Conservation (phyloP, 495 filamentous ascomycete genomes). For the Bacidia rubella region DNA sequence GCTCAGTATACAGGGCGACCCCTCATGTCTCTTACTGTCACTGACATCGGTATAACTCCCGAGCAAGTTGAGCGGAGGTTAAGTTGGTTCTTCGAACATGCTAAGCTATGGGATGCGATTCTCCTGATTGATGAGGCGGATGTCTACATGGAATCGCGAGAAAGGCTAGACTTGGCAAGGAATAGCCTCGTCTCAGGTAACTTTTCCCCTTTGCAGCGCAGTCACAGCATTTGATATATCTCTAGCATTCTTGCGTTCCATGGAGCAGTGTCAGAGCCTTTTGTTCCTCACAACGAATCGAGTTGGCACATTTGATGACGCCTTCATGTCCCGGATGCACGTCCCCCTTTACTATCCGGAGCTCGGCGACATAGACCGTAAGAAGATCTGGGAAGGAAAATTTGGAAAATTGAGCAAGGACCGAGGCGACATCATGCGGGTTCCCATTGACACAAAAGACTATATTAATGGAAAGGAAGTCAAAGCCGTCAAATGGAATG, state of each 20-base stretch:
- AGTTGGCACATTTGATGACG: conserved; percentile 3
- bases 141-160: conserved; percentile 22
- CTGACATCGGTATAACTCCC: conserved; percentile 13
- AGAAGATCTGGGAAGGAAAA: not conserved
- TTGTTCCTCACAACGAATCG: conserved; percentile 30
- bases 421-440: not conserved
- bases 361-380: conserved; percentile 4
- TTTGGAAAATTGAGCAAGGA: not conserved
- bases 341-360: conserved; percentile 11
- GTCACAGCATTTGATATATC: conserved; percentile 27
- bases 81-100: conserved; percentile 8
- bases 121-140: conserved; percentile 29
- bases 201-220: conserved; percentile 11
- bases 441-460: not conserved
- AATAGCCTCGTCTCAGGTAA: conserved; percentile 33
- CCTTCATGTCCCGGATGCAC: not conserved
- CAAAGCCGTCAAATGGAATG: conserved; percentile 19
- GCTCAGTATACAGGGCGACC: conserved; percentile 16
- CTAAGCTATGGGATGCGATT: conserved; percentile 15
- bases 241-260: conserved; percentile 41
- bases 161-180: conserved; percentile 21
- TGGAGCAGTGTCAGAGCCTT: conserved; percentile 25
- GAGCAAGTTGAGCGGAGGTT: conserved; percentile 1
- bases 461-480: conserved; percentile 4
- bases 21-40: conserved; percentile 12